Percentiles rank a stretch among this genome's conserved stretches.
phyloP scores from a whole-genome alignment of 805 yeast genomes.

The Metschnikowia corniflorae region DNA sequence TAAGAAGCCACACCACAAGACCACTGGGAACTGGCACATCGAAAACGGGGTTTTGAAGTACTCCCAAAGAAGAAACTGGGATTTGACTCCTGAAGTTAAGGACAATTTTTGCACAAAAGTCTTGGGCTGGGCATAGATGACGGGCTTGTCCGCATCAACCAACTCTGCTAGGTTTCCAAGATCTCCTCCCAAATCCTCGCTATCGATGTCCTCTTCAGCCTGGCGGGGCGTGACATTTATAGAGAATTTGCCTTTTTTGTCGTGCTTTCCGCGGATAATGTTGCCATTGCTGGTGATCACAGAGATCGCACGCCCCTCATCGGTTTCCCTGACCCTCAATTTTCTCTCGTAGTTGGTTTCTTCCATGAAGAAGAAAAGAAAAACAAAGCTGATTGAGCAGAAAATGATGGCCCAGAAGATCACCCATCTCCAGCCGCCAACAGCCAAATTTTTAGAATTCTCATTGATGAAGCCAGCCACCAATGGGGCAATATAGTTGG shows the following conservation, averaged over 20 bases:
- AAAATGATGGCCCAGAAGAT: conserved; percentile 15
- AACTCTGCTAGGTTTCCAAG: conserved; percentile 10
- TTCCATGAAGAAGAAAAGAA: conserved; percentile 17
- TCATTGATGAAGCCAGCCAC: conserved; percentile 20
- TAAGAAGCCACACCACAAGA: conserved; percentile 21
- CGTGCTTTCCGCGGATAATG: background rate
- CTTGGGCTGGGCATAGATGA: conserved; percentile 10
- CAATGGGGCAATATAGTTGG: conserved; percentile 16
- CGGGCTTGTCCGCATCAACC: conserved; percentile 6
- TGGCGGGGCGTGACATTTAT: conserved; percentile 3
- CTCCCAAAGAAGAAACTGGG: conserved; percentile 16
- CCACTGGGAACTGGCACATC: conserved; percentile 18
- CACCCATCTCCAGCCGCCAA: conserved; percentile 19
- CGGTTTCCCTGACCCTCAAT: conserved; percentile 9
- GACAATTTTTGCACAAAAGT: conserved; percentile 14
- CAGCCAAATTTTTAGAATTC: conserved; percentile 6
- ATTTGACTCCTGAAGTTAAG: conserved; percentile 11
- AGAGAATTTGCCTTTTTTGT: background rate
- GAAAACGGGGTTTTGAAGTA: conserved; percentile 19
- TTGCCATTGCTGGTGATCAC: conserved; percentile 12
- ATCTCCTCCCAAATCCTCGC: conserved; percentile 4
- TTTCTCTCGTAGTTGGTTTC: conserved; percentile 16
- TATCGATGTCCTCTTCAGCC: conserved; percentile 6
- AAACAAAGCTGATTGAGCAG: conserved; percentile 9
- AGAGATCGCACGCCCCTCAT: conserved; percentile 7